phyloP scores from a whole-genome alignment of 2,329 filamentous ascomycete species.

The Ciborinia camelliae region DNA sequence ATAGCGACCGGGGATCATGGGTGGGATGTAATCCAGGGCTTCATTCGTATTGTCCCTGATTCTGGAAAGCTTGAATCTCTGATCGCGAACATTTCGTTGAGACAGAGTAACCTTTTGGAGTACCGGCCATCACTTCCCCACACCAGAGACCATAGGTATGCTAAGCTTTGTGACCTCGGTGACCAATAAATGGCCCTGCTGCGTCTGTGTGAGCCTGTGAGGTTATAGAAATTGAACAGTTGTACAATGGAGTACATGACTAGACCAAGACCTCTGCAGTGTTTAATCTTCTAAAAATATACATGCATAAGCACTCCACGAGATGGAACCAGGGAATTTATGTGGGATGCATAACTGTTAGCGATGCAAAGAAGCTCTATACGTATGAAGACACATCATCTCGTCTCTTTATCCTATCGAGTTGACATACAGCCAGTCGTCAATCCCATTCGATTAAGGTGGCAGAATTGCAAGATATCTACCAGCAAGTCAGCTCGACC shows the following conservation, averaged over 20 bases:
- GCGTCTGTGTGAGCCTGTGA: neutral
- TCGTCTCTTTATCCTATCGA: neutral
- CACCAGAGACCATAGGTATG: neutral
- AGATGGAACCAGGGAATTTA: neutral
- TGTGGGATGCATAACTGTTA: neutral
- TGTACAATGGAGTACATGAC: neutral
- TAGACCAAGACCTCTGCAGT: neutral
- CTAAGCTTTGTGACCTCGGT: neutral
- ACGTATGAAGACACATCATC: neutral
- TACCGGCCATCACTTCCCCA: neutral
- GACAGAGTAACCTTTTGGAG: neutral
- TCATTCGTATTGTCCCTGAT: neutral
- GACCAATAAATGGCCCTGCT: conserved; percentile 2
- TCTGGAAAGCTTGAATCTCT: neutral
- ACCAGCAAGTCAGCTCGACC: too few relatives aligned
- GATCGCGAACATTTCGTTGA: neutral
- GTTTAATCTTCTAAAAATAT: neutral
- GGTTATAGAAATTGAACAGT: too few relatives aligned
- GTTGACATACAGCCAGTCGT: neutral
- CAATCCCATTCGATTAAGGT: too few relatives aligned
- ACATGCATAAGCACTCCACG: neutral
- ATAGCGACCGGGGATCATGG: neutral
- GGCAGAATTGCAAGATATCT: neutral
- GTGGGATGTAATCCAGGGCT: too few relatives aligned
- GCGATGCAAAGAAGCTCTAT: neutral